phyloP scores from a whole-genome alignment of 768 basidiomycete species.

The Psilocybe azurescens region DNA sequence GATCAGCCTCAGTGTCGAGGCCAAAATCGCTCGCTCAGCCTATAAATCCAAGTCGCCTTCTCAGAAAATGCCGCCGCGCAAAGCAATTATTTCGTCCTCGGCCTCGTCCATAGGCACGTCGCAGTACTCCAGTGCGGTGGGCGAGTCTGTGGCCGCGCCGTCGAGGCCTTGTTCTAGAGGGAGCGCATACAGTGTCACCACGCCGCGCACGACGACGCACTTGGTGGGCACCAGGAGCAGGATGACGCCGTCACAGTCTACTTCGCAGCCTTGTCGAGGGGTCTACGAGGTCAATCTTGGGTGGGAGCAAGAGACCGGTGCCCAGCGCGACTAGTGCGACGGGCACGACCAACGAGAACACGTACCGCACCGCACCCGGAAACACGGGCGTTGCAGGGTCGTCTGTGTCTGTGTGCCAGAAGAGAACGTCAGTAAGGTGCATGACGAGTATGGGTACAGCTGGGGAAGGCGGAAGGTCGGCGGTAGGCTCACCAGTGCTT shows the following conservation, averaged over 20 bases:
- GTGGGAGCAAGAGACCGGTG: slow-evolving; percentile 11
- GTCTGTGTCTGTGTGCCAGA: slow-evolving; percentile 17
- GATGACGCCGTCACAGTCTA: slow-evolving; percentile 12
- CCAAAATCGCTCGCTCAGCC: too few species aligned
- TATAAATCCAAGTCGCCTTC: too few species aligned
- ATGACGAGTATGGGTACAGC: slow-evolving; percentile 20
- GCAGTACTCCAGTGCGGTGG: slow-evolving; percentile 4
- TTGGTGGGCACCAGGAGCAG: background rate
- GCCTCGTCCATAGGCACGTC: background rate
- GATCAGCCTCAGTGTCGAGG: too few species aligned
- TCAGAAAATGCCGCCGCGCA: too few species aligned
- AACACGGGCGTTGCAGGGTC: background rate
- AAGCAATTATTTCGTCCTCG: background rate
- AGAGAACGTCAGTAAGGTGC: slow-evolving; percentile 31
- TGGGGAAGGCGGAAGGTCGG: slow-evolving; percentile 14
- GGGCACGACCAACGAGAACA: slow-evolving; percentile 18
- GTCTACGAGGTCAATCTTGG: slow-evolving; percentile 19
- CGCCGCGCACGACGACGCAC: background rate
- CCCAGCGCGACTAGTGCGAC: slow-evolving; percentile 25
- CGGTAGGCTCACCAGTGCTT: slow-evolving; percentile 19
- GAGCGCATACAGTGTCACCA: slow-evolving; percentile 21
- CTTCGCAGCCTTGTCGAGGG: slow-evolving; percentile 19
- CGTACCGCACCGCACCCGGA: slow-evolving; percentile 44
- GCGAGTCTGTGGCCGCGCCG: too few species aligned
- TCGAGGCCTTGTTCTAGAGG: slow-evolving; percentile 32